Base-by-base conservation (phyloP, 129 eudicot genomes). In the Centella asiatica region DNA sequence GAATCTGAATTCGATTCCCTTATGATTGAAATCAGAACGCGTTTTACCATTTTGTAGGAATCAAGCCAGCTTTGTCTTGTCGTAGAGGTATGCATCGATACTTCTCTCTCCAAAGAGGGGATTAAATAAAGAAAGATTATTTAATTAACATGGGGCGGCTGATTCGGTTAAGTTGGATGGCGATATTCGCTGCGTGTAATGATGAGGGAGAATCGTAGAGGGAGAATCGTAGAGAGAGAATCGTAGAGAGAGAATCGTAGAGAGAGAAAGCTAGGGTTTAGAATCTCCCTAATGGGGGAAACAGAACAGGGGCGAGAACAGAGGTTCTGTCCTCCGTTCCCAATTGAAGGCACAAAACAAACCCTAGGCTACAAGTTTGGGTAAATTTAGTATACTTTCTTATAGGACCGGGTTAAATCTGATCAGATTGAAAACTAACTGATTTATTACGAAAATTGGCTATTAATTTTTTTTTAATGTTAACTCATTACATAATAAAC, bases 121-220 rank as follows among this genome's bases (percentile, higher is more conserved):
- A 23, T 52, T 28, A 1, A n/a, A 52, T 32, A 52, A 18, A 52
- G 18, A 52, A 14, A 4, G 58, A 23, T 20, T 15, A 13, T 23
- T 23, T 23, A 7, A 23, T 12, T 26, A 52, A 52, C 56, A 50
- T 26, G 37, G 60, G 60, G 60, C 24, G 42, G 61, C 31, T 34
- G 44, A 56, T 56, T 28, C 22, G 19, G 8, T 56, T 56, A 25
- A 56, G 61, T 14, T 54, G 60, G 60, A 54, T 28, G 60, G 60
- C 7, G 39, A 26, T 56, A 56, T 56, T 56, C 61, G 42, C 7
- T 56, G 23, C 61, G 61, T 55, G 42, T 55, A 40, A n/a, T n/a
- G n/a, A n/a, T n/a, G n/a, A n/a, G n/a, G n/a, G n/a, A n/a, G 8
- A 13, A 37, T 37, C 42, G 42, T 11, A 37, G n/a, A n/a, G n/a